phyloP scores from a whole-genome alignment of 2,329 filamentous ascomycete species.

The Chrysoporthe cubensis region DNA sequence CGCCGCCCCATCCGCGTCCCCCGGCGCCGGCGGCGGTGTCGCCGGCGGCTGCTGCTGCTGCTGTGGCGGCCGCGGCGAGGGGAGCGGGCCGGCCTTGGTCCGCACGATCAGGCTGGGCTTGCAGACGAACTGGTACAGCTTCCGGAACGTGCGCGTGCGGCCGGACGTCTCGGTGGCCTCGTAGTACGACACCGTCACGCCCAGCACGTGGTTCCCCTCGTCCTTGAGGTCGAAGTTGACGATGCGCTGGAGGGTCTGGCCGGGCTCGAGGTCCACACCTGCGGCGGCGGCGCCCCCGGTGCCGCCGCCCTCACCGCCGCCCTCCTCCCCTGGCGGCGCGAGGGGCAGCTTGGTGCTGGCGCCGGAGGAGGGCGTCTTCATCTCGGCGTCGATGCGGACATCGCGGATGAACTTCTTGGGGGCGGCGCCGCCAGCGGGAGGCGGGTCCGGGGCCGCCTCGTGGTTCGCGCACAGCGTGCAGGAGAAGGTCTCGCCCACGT shows the following conservation, averaged over 20 bases:
- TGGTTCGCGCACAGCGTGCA: slow-evolving; percentile 98
- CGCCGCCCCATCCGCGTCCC: slow-evolving; percentile 37
- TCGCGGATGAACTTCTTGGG: slow-evolving; percentile 64
- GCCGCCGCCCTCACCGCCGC: slow-evolving; percentile 21
- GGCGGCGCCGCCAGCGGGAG: slow-evolving; percentile 24
- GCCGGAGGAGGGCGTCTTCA: slow-evolving; percentile 79
- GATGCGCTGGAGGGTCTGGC: slow-evolving; percentile 77
- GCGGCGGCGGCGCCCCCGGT: slow-evolving; percentile 30
- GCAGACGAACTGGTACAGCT: slow-evolving; percentile 95
- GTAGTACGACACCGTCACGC: slow-evolving; percentile 92
- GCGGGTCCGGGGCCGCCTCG: slow-evolving; percentile 50
- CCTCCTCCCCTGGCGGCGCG: slow-evolving; percentile 34
- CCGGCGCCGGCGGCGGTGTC: slow-evolving; percentile 16
- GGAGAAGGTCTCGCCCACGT: slow-evolving; percentile 92
- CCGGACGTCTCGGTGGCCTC: slow-evolving; percentile 75
- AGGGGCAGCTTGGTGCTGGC: slow-evolving; percentile 65
- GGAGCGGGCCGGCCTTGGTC: slow-evolving; percentile 78
- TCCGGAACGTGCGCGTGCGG: slow-evolving; percentile 83
- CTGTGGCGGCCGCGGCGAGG: slow-evolving; percentile 33
- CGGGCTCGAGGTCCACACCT: slow-evolving; percentile 58
- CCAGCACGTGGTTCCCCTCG: slow-evolving; percentile 90
- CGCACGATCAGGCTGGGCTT: slow-evolving; percentile 88
- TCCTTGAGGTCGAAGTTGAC: slow-evolving; percentile 89
- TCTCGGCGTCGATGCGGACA: slow-evolving; percentile 85
- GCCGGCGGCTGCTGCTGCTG: background rate